Evolutionary conservation across 306 rosid genomes (phyloP).

Genomic region (Cicer cuneatum): DNA sequence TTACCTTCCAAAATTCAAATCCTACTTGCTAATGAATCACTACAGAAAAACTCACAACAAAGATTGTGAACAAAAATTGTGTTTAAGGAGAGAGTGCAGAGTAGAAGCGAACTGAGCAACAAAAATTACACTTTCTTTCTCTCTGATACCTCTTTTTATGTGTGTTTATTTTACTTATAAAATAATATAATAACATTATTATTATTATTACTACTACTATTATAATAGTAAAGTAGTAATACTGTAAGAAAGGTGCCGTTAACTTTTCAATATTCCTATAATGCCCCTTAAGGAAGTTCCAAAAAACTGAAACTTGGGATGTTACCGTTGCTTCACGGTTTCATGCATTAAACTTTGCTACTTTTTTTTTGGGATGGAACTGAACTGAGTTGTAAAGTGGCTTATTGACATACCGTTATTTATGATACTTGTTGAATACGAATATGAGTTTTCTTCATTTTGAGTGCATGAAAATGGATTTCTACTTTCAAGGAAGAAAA

Average conservation of each 20-base stretch:
- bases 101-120: constrained; percentile 34
- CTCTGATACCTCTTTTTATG: constrained; percentile 10
- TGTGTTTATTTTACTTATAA: too few relatives aligned
- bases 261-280: constrained; percentile 58
- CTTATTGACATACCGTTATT: background rate
- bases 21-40: constrained; percentile 36
- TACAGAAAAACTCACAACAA: too few relatives aligned
- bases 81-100: background rate
- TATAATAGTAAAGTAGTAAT: background rate
- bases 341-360: constrained; percentile 48
- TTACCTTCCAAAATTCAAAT: constrained; percentile 34
- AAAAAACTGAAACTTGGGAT: constrained; percentile 62
- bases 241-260: constrained; percentile 64
- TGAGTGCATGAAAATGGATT: too few relatives aligned
- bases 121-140: constrained; percentile 54
- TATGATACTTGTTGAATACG: background rate
- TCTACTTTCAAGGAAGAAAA: too few relatives aligned
- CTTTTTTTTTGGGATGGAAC: constrained; percentile 7
- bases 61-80: constrained; percentile 22
- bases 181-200: background rate
- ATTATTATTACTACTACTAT: too few relatives aligned
- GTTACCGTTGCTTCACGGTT: constrained; percentile 85
- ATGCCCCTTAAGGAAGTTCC: constrained; percentile 79
- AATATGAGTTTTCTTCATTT: background rate
- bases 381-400: constrained; percentile 4